Percentiles rank a stretch among this genome's conserved stretches.
These are phyloP conservation scores for Hippophae gyantsensis DNA, from an alignment of 306 rosid genomes.

Conservation along the genomic window DNA sequence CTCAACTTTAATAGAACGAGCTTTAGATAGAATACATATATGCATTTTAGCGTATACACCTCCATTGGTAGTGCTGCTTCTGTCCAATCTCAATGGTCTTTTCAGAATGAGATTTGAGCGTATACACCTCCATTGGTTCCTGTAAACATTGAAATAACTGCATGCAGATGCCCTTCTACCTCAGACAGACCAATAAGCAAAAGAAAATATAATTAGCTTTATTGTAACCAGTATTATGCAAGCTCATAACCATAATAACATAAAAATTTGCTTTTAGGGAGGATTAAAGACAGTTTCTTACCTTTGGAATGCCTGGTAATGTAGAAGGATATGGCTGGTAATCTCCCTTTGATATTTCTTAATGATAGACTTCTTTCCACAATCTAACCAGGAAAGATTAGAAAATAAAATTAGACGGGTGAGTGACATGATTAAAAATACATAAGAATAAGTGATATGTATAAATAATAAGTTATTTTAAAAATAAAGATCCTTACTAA, in stretches of 20 bases:
- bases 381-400: too few relatives aligned
- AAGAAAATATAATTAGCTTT: constrained; percentile 16
- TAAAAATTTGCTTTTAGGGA: constrained; percentile 3
- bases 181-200: constrained; percentile 18
- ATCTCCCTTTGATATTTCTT: too few relatives aligned
- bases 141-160: constrained; percentile 93
- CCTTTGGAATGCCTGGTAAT: constrained; percentile 97
- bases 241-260: constrained; percentile 2
- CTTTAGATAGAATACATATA: neutral
- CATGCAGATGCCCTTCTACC: constrained; percentile 89
- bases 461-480: too few relatives aligned
- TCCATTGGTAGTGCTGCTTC: constrained; percentile 57
- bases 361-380: too few relatives aligned
- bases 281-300: constrained; percentile 25
- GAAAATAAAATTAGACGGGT: too few relatives aligned
- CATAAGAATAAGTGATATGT: too few relatives aligned
- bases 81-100: constrained; percentile 86
- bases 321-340: constrained; percentile 91
- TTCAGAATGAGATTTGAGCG: constrained; percentile 85
- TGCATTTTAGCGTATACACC: too few relatives aligned
- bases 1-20: neutral
- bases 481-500: too few relatives aligned
- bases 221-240: neutral
- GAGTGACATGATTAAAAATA: too few relatives aligned
- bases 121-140: constrained; percentile 95